phyloP scores from a whole-genome alignment of 768 basidiomycete genomes.

The Tephrocybe sp. region DNA sequence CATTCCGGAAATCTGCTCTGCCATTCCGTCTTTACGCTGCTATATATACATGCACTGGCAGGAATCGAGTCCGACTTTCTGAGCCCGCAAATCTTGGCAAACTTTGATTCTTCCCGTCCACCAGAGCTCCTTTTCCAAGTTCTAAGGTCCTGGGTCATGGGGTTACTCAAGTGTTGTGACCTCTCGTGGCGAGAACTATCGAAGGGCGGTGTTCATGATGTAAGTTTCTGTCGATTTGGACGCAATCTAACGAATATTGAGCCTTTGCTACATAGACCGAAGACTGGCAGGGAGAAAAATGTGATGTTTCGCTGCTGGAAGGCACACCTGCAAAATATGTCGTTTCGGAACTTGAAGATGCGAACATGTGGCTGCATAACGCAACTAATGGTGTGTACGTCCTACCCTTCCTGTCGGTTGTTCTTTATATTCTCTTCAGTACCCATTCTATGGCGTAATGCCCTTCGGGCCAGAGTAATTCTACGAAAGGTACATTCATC shows the following conservation, averaged over 20 bases:
- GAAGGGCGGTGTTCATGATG: constrained; percentile 77
- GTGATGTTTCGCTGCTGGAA: constrained; percentile 76
- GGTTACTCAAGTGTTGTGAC: constrained; percentile 79
- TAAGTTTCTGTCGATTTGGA: constrained; percentile 37
- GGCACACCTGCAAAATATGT: constrained; percentile 54
- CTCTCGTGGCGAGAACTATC: constrained; percentile 79
- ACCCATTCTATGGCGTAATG: constrained; percentile 46
- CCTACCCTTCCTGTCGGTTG: not conserved
- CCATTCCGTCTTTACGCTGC: constrained; percentile 80
- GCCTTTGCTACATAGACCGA: constrained; percentile 57
- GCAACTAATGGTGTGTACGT: constrained; percentile 39
- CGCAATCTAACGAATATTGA: constrained; percentile 8
- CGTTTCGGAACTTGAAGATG: constrained; percentile 56
- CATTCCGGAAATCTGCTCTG: constrained; percentile 83
- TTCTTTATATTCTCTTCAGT: constrained; percentile 30
- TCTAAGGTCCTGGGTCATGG: constrained; percentile 65
- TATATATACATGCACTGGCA: constrained; percentile 66
- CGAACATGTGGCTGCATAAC: constrained; percentile 57
- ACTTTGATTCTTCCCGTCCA: constrained; percentile 48
- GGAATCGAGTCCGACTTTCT: constrained; percentile 60
- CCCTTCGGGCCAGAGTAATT: constrained; percentile 50
- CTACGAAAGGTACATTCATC: constrained; percentile 53
- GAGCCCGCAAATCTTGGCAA: constrained; percentile 20
- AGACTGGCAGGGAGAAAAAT: constrained; percentile 91
- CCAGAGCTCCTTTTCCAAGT: constrained; percentile 66